These are phyloP conservation scores for Microcera coccophila DNA, from an alignment of 2,329 filamentous ascomycete species.

Conservation along the genomic window DNA sequence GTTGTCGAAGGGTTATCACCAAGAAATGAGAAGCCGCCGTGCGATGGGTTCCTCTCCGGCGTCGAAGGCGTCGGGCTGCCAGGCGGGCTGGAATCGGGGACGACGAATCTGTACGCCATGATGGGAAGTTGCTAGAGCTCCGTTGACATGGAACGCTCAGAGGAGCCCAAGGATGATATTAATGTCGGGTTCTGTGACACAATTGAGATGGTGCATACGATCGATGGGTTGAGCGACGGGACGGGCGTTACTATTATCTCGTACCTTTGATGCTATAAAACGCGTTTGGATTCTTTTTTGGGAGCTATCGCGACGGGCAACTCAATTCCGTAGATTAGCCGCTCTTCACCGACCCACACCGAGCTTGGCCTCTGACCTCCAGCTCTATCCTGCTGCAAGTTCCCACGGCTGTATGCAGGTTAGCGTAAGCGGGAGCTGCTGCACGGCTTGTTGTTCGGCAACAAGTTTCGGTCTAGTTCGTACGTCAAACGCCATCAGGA, in stretches of 20 bases:
- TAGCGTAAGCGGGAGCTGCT: background rate
- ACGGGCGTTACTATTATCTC: constrained; percentile 14
- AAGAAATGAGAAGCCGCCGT: constrained; percentile 36
- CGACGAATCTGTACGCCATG: constrained; percentile 42
- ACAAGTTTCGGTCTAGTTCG: no score
- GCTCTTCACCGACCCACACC: constrained; percentile 5
- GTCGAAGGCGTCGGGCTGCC: constrained; percentile 46
- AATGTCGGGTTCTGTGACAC: constrained; percentile 9
- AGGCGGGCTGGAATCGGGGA: constrained; percentile 42
- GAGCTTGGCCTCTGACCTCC: background rate
- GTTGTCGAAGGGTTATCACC: constrained; percentile 50
- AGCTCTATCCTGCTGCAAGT: background rate
- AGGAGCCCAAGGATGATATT: constrained; percentile 2
- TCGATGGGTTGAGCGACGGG: constrained; percentile 11
- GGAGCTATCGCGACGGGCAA: constrained; percentile 28
- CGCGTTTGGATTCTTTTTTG: constrained; percentile 27
- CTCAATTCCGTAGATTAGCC: constrained; percentile 23
- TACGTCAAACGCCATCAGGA: no score
- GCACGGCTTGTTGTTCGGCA: no score
- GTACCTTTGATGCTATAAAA: no score
- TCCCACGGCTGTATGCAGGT: background rate
- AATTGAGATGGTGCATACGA: background rate
- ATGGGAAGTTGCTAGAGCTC: constrained; percentile 20
- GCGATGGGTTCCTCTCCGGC: constrained; percentile 40
- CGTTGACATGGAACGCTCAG: constrained; percentile 8